phyloP scores from a whole-genome alignment of 768 basidiomycete genomes.

The Ephemerocybe angulata region DNA sequence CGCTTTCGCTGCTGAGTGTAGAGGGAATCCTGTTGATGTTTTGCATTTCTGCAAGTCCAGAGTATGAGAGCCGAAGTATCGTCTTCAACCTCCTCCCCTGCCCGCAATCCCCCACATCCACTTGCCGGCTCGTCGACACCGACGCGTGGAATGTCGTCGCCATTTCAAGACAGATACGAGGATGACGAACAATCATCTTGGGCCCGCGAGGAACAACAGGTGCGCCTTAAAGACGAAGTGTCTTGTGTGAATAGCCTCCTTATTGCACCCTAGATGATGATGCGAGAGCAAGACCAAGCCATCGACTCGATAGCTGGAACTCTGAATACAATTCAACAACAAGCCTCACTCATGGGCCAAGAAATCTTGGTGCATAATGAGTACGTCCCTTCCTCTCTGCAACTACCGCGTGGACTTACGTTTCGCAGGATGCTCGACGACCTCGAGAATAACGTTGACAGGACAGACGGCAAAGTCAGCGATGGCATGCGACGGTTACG shows the following conservation, averaged over 20 bases:
- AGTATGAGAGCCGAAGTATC: conserved; percentile 67
- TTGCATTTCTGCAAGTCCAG: conserved; percentile 51
- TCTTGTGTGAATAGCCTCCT: not conserved
- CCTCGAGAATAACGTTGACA: conserved; percentile 69
- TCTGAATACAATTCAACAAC: conserved; percentile 76
- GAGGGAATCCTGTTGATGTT: conserved; percentile 6
- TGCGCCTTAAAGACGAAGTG: conserved; percentile 20
- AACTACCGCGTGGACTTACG: not conserved
- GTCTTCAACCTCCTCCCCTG: conserved; percentile 13
- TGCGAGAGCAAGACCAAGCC: conserved; percentile 85
- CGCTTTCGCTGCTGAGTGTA: conserved; percentile 22
- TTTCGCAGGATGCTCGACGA: conserved; percentile 71
- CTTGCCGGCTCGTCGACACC: conserved; percentile 22
- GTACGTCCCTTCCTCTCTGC: conserved; percentile 37
- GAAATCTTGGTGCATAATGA: conserved; percentile 91
- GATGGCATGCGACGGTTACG: conserved; percentile 67
- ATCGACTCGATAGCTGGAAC: conserved; percentile 88
- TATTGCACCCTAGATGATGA: conserved; percentile 58
- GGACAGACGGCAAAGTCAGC: conserved; percentile 59
- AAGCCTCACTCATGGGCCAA: conserved; percentile 91
- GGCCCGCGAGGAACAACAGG: conserved; percentile 86
- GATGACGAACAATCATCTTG: conserved; percentile 74
- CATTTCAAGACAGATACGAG: conserved; percentile 31
- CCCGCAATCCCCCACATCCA: conserved; percentile 17
- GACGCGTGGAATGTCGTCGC: conserved; percentile 30